Evolutionary conservation across 768 basidiomycete genomes (phyloP).

Genomic region (Lentinula edodes): DNA sequence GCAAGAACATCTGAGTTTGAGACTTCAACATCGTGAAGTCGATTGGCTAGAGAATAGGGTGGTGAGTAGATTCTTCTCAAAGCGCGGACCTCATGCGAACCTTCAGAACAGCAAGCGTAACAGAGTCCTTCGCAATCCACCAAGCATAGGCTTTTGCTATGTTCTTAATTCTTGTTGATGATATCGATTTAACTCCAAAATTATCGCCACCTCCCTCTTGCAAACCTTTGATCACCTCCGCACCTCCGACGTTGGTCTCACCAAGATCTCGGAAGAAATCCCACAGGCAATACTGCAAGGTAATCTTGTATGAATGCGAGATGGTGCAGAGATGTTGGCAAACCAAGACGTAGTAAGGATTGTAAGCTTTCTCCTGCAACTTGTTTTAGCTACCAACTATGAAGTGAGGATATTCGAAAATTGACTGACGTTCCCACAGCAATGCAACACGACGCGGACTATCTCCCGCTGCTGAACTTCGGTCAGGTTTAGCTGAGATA

Average conservation of each 20-base stretch:
- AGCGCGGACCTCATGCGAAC: conserved; percentile 31
- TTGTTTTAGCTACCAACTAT: conserved; percentile 1
- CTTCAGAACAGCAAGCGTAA: conserved; percentile 77
- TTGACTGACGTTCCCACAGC: conserved; percentile 76
- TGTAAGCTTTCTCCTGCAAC: conserved; percentile 83
- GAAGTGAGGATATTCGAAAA: neutral
- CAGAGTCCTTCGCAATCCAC: conserved; percentile 85
- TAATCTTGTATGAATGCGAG: conserved; percentile 85
- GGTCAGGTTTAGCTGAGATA: conserved; percentile 75
- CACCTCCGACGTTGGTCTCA: conserved; percentile 76
- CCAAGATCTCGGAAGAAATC: conserved; percentile 93
- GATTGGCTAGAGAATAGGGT: conserved; percentile 53
- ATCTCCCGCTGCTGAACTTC: conserved; percentile 94
- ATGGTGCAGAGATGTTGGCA: conserved; percentile 73
- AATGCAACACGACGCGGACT: conserved; percentile 87
- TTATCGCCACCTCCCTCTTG: conserved; percentile 36
- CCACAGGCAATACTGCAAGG: conserved; percentile 94
- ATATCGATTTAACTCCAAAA: conserved; percentile 48
- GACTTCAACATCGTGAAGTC: conserved; percentile 76
- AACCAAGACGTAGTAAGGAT: conserved; percentile 93
- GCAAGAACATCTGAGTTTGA: conserved; percentile 60
- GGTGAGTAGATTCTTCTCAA: neutral
- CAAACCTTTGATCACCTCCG: conserved; percentile 67
- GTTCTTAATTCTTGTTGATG: conserved; percentile 56
- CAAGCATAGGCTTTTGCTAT: conserved; percentile 85